phyloP scores from a whole-genome alignment of 306 rosid genomes.

The Benincasa hispida region DNA sequence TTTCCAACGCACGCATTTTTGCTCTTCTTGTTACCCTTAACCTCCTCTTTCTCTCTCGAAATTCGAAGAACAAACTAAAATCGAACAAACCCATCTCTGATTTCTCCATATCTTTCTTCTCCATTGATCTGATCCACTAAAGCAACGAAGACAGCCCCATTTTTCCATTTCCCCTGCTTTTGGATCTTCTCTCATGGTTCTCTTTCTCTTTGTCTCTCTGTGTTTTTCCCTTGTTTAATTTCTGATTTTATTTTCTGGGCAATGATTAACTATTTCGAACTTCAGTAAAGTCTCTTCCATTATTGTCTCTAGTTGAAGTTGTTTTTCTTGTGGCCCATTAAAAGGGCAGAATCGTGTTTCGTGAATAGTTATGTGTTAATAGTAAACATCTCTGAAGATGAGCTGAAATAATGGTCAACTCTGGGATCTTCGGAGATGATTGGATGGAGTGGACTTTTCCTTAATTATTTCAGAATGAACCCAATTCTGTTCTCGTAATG shows the following conservation, averaged over 20 bases:
- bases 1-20: conserved; percentile 7
- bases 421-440: not conserved
- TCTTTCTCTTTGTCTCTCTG: not conserved
- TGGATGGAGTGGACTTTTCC: not conserved
- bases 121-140: not conserved
- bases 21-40: not conserved
- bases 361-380: not conserved
- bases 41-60: not conserved
- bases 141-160: not conserved
- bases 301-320: not conserved
- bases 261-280: not conserved
- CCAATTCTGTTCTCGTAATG: not conserved
- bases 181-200: not conserved
- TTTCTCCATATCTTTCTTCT: not conserved
- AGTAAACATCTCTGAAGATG: not conserved
- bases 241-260: not conserved
- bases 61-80: not conserved
- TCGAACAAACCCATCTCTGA: not conserved
- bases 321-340: not conserved
- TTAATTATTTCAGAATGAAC: not conserved
- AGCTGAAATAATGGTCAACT: not conserved
- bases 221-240: not conserved
- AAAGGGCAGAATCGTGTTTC: not conserved
- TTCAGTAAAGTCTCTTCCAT: not conserved
- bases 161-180: not conserved